Conservation (phyloP, 441 rosid genomes). For the Euphorbia celastroides region DNA sequence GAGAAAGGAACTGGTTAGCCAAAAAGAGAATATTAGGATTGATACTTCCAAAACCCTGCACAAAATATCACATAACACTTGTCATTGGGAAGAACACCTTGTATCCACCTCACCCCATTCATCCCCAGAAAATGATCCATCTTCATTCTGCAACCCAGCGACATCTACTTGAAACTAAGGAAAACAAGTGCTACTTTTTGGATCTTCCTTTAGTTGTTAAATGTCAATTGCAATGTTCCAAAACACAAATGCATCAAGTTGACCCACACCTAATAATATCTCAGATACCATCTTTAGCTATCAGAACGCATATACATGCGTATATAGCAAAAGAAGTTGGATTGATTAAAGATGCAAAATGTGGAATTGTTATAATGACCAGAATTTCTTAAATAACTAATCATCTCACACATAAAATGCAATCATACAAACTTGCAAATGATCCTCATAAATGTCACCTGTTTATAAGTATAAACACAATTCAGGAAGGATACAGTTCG, state of each 20-base stretch:
- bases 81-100: conserved; percentile 32
- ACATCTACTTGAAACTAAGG: conserved; percentile 52
- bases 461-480: conserved; percentile 3
- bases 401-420: not conserved
- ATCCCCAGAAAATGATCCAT: conserved; percentile 91
- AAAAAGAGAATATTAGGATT: not conserved
- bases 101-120: conserved; percentile 94
- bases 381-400: not conserved
- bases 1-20: not conserved
- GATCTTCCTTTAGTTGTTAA: not conserved
- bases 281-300: not conserved
- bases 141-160: conserved; percentile 67
- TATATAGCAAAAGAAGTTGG: not conserved
- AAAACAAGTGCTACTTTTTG: conserved; percentile 17
- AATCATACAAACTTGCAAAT: not conserved
- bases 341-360: too few species aligned
- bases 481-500: conserved; percentile 68
- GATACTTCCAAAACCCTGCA: not conserved
- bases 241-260: not conserved
- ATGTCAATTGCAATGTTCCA: not conserved
- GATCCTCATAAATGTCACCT: not conserved
- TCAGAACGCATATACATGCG: not conserved
- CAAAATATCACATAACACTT: not conserved
- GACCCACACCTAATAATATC: not conserved
- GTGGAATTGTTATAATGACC: not conserved